These are phyloP conservation scores for Bombardia bombarda DNA, from an alignment of 495 filamentous ascomycete species.

Conservation along the genomic window DNA sequence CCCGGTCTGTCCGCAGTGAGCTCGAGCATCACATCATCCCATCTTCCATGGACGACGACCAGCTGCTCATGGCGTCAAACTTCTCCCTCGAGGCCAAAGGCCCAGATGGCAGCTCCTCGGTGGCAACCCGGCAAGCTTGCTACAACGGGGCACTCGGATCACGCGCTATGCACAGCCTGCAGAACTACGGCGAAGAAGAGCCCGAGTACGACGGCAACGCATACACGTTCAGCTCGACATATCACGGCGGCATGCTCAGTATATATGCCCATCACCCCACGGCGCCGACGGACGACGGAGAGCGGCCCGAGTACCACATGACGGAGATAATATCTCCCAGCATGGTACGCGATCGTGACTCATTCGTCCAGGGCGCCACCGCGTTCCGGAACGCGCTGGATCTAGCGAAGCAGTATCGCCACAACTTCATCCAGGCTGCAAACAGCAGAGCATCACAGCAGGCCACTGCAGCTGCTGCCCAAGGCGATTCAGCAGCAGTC, in stretches of 20 bases:
- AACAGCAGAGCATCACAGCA: too few species aligned
- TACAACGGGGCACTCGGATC: conserved; percentile 39
- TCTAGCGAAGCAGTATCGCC: conserved; percentile 8
- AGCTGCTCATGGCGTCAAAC: conserved; percentile 38
- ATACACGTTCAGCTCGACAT: conserved; percentile 28
- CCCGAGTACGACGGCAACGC: conserved; percentile 32
- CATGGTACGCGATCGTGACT: not conserved
- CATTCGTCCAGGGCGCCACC: conserved; percentile 2
- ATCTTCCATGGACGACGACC: not conserved
- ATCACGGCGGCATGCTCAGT: conserved; percentile 21
- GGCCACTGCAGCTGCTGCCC: too few species aligned
- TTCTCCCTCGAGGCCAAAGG: conserved; percentile 32
- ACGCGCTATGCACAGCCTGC: conserved; percentile 35
- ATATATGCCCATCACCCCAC: conserved; percentile 32
- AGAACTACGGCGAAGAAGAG: conserved; percentile 30
- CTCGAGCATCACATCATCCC: not conserved
- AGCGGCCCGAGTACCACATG: conserved; percentile 35
- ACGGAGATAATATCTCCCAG: conserved; percentile 16
- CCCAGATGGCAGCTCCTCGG: conserved; percentile 19
- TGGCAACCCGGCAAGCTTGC: conserved; percentile 30
- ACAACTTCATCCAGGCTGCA: conserved; percentile 13
- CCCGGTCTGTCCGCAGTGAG: not conserved
- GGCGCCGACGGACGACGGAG: conserved; percentile 12
- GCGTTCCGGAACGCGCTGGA: conserved; percentile 16
- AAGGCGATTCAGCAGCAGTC: too few species aligned